phyloP scores from a whole-genome alignment of 352 stramenopile species.

The Globisporangium canariense region DNA sequence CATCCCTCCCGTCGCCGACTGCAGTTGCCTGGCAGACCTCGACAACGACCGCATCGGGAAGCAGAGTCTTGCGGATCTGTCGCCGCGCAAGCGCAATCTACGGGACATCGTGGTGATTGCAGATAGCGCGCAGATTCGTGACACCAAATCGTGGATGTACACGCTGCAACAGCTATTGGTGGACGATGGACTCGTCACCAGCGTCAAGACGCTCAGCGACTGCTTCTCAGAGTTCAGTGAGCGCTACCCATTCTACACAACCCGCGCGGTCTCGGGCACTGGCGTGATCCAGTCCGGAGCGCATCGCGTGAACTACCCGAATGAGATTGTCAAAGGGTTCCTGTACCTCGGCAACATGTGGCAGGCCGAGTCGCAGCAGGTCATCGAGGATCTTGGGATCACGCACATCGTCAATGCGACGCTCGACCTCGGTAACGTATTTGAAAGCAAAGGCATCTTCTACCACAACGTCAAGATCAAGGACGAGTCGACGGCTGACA shows the following conservation, averaged over 20 bases:
- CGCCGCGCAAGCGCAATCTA: conserved; percentile 33
- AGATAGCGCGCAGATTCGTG: conserved; percentile 24
- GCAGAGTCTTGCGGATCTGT: conserved; percentile 23
- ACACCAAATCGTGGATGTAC: conserved; percentile 34
- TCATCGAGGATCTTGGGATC: conserved; percentile 60
- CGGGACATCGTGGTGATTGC: conserved; percentile 54
- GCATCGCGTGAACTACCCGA: conserved; percentile 61
- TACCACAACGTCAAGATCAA: conserved; percentile 68
- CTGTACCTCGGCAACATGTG: conserved; percentile 77
- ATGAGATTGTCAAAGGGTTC: conserved; percentile 61
- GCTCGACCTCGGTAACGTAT: conserved; percentile 53
- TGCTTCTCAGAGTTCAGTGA: conserved; percentile 36
- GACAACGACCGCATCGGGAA: conserved; percentile 18
- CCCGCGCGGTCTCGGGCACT: conserved; percentile 14
- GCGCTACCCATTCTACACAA: conserved; percentile 73
- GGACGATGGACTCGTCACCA: conserved; percentile 38
- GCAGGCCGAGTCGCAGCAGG: conserved; percentile 51
- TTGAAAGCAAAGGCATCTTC: conserved; percentile 35
- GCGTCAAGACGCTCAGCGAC: conserved; percentile 41
- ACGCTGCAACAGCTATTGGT: conserved; percentile 40
- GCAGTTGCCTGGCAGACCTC: conserved; percentile 20
- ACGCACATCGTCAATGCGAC: conserved; percentile 72
- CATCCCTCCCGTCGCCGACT: conserved; percentile 28
- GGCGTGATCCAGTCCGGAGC: conserved; percentile 26
- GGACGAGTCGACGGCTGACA: conserved; percentile 41